phyloP scores from a whole-genome alignment of 352 stramenopile species.

The Globisporangium ultimum region DNA sequence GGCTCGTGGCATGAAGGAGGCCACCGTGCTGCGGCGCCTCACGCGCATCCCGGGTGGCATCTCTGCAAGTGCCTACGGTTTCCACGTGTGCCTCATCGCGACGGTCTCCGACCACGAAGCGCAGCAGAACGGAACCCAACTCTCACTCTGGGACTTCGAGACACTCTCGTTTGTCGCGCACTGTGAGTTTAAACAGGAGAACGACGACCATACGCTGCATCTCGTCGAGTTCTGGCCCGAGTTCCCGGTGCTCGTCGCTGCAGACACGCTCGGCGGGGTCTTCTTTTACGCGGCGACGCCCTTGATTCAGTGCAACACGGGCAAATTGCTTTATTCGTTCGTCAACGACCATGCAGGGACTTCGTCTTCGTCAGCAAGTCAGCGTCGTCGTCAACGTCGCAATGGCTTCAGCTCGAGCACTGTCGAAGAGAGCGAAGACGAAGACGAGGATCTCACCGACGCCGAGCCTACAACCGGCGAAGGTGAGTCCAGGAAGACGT shows the following conservation, averaged over 20 bases:
- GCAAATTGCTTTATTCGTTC: slow-evolving; percentile 54
- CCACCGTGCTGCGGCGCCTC: slow-evolving; percentile 47
- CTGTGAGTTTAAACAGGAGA: slow-evolving; percentile 26
- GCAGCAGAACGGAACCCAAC: slow-evolving; percentile 16
- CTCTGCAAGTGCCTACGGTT: slow-evolving; percentile 56
- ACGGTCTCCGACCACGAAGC: slow-evolving; percentile 37
- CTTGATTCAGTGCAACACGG: slow-evolving; percentile 36
- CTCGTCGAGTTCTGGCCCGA: slow-evolving; percentile 67
- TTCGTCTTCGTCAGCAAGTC: background rate
- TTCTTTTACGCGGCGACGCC: slow-evolving; percentile 59
- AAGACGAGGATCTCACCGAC: slow-evolving; percentile 9
- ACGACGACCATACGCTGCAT: slow-evolving; percentile 24
- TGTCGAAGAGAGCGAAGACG: slow-evolving; percentile 6
- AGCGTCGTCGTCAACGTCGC: background rate
- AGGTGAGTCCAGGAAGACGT: slow-evolving; percentile 9
- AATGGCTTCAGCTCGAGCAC: background rate
- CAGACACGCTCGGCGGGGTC: slow-evolving; percentile 41
- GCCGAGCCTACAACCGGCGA: slow-evolving; percentile 1
- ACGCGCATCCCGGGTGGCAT: slow-evolving; percentile 56
- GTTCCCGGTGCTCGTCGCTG: slow-evolving; percentile 57
- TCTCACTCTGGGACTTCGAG: slow-evolving; percentile 81
- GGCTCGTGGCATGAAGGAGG: slow-evolving; percentile 36
- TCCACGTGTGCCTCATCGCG: slow-evolving; percentile 63
- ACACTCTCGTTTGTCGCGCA: slow-evolving; percentile 42
- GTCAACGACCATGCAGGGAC: slow-evolving; percentile 31